Evolutionary conservation across 2,329 filamentous ascomycete species (phyloP).

Genomic region (Calonectria hawksworthii): DNA sequence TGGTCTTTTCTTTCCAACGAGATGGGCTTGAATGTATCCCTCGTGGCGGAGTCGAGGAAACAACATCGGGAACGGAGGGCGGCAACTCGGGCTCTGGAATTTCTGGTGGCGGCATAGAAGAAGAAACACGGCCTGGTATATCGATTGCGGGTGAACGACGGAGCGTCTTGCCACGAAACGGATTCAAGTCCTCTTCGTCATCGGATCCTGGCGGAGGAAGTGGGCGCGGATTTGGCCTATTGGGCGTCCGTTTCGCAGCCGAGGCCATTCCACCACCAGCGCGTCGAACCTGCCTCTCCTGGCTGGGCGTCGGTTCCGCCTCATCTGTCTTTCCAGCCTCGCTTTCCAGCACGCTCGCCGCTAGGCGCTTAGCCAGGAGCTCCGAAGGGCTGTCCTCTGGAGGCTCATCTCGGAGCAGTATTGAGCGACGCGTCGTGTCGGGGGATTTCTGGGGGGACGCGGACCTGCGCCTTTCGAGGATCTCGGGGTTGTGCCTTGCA

Average conservation of each 20-base stretch:
- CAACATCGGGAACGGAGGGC: conserved; percentile 65
- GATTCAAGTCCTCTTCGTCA: conserved; percentile 47
- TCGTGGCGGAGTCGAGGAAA: conserved; percentile 67
- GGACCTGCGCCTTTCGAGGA: conserved; percentile 62
- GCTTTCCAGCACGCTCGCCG: conserved; percentile 42
- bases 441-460: conserved; percentile 52
- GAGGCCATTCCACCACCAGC: conserved; percentile 51
- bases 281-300: conserved; percentile 33
- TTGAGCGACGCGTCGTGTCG: conserved; percentile 20
- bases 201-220: conserved; percentile 59
- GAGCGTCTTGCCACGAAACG: conserved; percentile 47
- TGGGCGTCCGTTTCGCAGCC: conserved; percentile 56
- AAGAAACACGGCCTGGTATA: conserved; percentile 22
- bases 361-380: conserved; percentile 49
- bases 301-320: conserved; percentile 30
- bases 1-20: conserved; percentile 54
- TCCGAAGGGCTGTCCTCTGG: conserved; percentile 45
- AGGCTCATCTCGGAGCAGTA: conserved; percentile 35
- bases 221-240: conserved; percentile 60
- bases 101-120: conserved; percentile 31
- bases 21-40: conserved; percentile 74
- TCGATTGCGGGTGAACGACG: conserved; percentile 50
- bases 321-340: conserved; percentile 40
- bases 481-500: conserved; percentile 71
- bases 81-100: conserved; percentile 36